Conservation (phyloP, 768 basidiomycete genomes). For the Solioccasus polychromus region DNA sequence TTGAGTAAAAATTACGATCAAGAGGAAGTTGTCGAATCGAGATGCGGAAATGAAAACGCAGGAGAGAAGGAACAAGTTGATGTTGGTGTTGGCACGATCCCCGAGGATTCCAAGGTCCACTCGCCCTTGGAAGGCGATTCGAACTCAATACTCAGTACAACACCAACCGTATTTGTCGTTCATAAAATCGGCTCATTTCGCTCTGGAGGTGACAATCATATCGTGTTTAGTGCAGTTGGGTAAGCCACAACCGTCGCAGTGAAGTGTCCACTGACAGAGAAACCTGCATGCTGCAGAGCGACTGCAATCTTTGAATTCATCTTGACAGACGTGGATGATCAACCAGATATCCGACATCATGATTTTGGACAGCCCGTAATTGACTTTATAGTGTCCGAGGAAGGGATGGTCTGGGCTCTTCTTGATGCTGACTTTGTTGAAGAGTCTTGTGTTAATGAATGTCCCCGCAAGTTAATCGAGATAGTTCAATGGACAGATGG, state of each 20-base stretch:
- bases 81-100: slow-evolving; percentile 15
- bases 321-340: slow-evolving; percentile 26
- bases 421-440: slow-evolving; percentile 46
- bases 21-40: slow-evolving; percentile 13
- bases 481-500: slow-evolving; percentile 35
- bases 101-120: slow-evolving; percentile 12
- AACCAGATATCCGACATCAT: slow-evolving; percentile 33
- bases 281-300: slow-evolving; percentile 40
- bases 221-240: slow-evolving; percentile 76
- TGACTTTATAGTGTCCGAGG: slow-evolving; percentile 46
- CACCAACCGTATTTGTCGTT: slow-evolving; percentile 51
- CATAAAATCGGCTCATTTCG: slow-evolving; percentile 50
- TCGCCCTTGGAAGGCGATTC: slow-evolving; percentile 7
- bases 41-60: slow-evolving; percentile 15
- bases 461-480: slow-evolving; percentile 25
- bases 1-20: slow-evolving; percentile 31
- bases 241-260: slow-evolving; percentile 32
- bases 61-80: slow-evolving; percentile 21
- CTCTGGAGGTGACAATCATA: slow-evolving; percentile 33
- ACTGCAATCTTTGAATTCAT: slow-evolving; percentile 62
- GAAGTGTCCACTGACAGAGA: not conserved
- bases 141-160: slow-evolving; percentile 19
- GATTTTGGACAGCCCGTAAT: slow-evolving; percentile 60
- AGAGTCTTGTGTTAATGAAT: slow-evolving; percentile 9
- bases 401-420: slow-evolving; percentile 43